Percentiles rank a stretch among this genome's conserved stretches.
Conservation (phyloP, 2,329 filamentous ascomycete genomes). For the Penicillium olsonii region DNA sequence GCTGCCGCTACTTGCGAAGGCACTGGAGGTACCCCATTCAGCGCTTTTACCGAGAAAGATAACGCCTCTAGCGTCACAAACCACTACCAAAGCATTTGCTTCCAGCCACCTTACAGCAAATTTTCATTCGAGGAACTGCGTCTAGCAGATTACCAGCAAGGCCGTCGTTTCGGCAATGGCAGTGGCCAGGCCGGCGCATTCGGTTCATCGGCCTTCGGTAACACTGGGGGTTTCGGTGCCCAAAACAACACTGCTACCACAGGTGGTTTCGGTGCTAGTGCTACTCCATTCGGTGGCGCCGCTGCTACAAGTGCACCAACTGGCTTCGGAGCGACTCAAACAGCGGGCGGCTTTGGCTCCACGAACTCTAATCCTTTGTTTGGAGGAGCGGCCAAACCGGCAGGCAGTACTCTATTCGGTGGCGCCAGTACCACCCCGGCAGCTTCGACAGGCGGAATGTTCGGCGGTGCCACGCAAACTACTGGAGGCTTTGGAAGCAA, state of each 20-base stretch:
- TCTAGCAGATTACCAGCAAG: slow-evolving; percentile 84
- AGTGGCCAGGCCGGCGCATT: slow-evolving; percentile 82
- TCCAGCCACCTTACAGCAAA: slow-evolving; percentile 63
- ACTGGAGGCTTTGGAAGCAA: slow-evolving; percentile 22
- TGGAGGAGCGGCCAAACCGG: slow-evolving; percentile 29
- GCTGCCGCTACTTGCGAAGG: slow-evolving; percentile 45
- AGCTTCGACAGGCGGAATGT: slow-evolving; percentile 26
- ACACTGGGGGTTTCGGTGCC: slow-evolving; percentile 46
- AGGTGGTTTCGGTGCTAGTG: slow-evolving; percentile 47
- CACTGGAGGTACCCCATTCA: slow-evolving; percentile 49
- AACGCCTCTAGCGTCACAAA: slow-evolving; percentile 39
- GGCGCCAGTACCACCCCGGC: slow-evolving; percentile 30
- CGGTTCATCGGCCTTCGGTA: slow-evolving; percentile 64
- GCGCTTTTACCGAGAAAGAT: slow-evolving; percentile 49
- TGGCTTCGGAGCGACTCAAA: slow-evolving; percentile 48
- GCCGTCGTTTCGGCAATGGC: slow-evolving; percentile 78
- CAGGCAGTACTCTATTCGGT: slow-evolving; percentile 44
- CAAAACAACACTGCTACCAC: slow-evolving; percentile 29
- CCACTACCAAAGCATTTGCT: slow-evolving; percentile 51
- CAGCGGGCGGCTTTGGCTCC: slow-evolving; percentile 41
- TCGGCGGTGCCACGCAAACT: slow-evolving; percentile 8
- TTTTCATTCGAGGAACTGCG: slow-evolving; percentile 84
- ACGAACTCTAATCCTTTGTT: slow-evolving; percentile 41
- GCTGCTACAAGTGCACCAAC: slow-evolving; percentile 38
- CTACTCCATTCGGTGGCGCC: slow-evolving; percentile 42